Evolutionary conservation across 768 basidiomycete species (phyloP).

Genomic region (Hygrocybe punicea): DNA sequence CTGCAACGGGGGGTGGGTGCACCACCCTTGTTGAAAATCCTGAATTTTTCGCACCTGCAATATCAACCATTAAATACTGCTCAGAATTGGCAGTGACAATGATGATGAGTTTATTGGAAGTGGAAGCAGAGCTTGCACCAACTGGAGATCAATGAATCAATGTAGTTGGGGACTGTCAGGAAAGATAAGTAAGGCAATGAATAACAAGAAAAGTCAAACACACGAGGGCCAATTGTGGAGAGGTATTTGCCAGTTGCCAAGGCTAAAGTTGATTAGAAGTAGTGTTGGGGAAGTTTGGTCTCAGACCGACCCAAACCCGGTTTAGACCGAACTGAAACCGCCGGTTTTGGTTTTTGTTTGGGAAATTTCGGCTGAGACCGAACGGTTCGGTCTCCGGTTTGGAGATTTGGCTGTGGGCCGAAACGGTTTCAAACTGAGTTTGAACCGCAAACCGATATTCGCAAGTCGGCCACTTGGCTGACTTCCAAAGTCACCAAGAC

Average conservation of each 20-base stretch:
- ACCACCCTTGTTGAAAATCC: slow-evolving; percentile 71
- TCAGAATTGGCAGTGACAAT: slow-evolving; percentile 79
- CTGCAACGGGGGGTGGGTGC: too few species aligned
- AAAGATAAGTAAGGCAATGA: slow-evolving; percentile 21
- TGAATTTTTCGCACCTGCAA: slow-evolving; percentile 60
- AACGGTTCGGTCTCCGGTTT: too few species aligned
- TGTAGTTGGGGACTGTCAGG: slow-evolving; percentile 40
- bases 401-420: too few species aligned
- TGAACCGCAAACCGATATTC: too few species aligned
- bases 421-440: too few species aligned
- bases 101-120: slow-evolving; percentile 46
- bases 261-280: slow-evolving; percentile 19
- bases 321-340: too few species aligned
- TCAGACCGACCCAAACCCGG: too few species aligned
- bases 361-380: too few species aligned
- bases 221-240: slow-evolving; percentile 35
- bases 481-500: too few species aligned
- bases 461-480: too few species aligned
- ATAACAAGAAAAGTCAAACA: slow-evolving; percentile 11
- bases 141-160: slow-evolving; percentile 30
- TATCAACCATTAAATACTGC: slow-evolving; percentile 66
- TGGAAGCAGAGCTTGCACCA: slow-evolving; percentile 26
- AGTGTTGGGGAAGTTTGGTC: too few species aligned
- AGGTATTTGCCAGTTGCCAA: slow-evolving; percentile 6
- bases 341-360: too few species aligned